Conservation (phyloP, 2,329 filamentous ascomycete genomes). For the Arthroderma sp. region DNA sequence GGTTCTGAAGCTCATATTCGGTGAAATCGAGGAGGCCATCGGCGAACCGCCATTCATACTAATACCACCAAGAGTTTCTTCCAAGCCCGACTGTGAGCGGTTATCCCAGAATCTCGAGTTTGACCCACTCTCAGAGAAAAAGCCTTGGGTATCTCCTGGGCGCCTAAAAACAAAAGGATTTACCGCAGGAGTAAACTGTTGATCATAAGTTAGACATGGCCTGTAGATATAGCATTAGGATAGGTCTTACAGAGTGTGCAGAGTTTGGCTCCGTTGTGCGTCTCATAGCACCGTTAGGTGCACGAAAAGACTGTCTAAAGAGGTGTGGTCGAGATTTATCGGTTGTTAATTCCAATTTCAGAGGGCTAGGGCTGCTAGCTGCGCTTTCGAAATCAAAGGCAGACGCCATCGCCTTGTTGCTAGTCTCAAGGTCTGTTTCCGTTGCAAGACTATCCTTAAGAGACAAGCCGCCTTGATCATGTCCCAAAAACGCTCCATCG, state of each 20-base stretch:
- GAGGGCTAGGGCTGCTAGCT: conserved; percentile 32
- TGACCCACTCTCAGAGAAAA: conserved; percentile 9
- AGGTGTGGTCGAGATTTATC: conserved; percentile 10
- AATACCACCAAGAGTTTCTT: conserved; percentile 34
- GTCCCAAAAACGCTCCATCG: conserved; percentile 28
- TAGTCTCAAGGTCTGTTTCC: conserved; percentile 30
- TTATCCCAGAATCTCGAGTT: conserved; percentile 26
- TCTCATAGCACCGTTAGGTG: neutral
- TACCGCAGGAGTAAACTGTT: neutral
- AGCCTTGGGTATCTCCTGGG: neutral
- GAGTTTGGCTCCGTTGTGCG: too few species aligned
- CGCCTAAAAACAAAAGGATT: conserved; percentile 7
- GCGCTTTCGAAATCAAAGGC: conserved; percentile 37
- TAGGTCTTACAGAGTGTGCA: too few species aligned
- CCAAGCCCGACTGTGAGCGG: conserved; percentile 30
- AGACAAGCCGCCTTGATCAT: conserved; percentile 22
- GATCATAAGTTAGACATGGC: neutral
- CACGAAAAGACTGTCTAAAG: conserved; percentile 1
- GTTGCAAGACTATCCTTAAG: conserved; percentile 20
- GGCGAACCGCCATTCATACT: conserved; percentile 33
- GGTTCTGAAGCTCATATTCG: conserved; percentile 24
- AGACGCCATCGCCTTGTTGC: conserved; percentile 35
- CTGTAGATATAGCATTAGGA: too few species aligned
- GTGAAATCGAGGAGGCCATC: conserved; percentile 24
- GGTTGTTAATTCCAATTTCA: conserved; percentile 19